Percentiles rank a stretch among this genome's conserved stretches.
Conservation (phyloP, 345 rosid species). For the Arabis alpina region DNA sequence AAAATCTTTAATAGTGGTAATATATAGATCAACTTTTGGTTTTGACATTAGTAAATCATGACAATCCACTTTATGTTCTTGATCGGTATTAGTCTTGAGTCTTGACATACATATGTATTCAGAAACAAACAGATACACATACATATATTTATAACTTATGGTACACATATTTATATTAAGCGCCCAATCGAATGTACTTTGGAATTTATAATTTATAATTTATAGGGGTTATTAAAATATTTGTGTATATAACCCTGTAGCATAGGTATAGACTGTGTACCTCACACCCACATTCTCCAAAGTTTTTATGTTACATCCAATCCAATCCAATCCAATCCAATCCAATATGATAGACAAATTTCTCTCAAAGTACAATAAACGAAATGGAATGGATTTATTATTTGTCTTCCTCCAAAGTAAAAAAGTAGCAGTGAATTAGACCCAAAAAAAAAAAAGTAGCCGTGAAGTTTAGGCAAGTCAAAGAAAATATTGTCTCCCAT, state of each 20-base stretch:
- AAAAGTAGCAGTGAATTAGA: too few relatives aligned
- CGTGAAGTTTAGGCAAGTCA: slow-evolving; percentile 23
- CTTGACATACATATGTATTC: too few relatives aligned
- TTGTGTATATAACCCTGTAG: background rate
- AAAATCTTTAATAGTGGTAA: too few relatives aligned
- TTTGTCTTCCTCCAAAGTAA: background rate
- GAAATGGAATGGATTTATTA: background rate
- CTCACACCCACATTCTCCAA: slow-evolving; percentile 4
- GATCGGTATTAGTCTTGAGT: too few relatives aligned
- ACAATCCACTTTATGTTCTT: too few relatives aligned
- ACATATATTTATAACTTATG: too few relatives aligned
- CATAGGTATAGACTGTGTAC: slow-evolving; percentile 7
- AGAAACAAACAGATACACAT: too few relatives aligned
- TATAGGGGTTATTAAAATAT: background rate
- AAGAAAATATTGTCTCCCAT: slow-evolving; percentile 24
- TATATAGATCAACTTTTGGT: too few relatives aligned
- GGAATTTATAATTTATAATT: too few relatives aligned
- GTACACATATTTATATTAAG: too few relatives aligned
- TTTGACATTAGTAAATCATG: too few relatives aligned
- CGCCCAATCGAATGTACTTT: too few relatives aligned
- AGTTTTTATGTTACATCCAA: slow-evolving; percentile 25
- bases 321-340: slow-evolving; percentile 15
- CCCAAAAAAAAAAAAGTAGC: background rate
- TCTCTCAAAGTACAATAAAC: slow-evolving; percentile 4
- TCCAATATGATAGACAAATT: slow-evolving; percentile 1